Percentiles rank a stretch among this genome's conserved stretches.
Evolutionary conservation across 352 stramenopile species (phyloP).

Genomic region (Pythium monospermum): DNA sequence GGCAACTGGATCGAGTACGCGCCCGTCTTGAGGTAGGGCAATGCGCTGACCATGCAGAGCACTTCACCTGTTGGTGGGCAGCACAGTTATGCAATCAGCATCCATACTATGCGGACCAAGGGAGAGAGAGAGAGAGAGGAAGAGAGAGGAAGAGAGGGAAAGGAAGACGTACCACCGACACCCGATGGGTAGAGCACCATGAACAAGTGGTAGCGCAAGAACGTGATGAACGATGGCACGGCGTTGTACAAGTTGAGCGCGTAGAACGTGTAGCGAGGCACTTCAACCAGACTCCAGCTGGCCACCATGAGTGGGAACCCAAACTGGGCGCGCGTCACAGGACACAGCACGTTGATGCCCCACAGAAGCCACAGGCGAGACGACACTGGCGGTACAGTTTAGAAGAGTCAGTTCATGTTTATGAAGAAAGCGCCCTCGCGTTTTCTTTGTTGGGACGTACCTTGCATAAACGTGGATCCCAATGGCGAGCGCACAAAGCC

Average conservation of each 20-base stretch:
- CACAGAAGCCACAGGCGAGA: conserved; percentile 92
- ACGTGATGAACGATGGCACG: conserved; percentile 96
- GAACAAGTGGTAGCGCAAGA: conserved; percentile 97
- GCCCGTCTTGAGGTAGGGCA: conserved; percentile 49
- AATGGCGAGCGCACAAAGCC: conserved; percentile 95
- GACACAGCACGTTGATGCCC: conserved; percentile 90
- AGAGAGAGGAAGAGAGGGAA: neutral
- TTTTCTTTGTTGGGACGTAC: conserved; percentile 20
- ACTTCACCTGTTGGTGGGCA: conserved; percentile 39
- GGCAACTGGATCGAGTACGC: conserved; percentile 69
- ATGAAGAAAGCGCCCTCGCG: too few species aligned
- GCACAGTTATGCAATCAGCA: too few species aligned
- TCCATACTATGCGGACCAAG: too few species aligned
- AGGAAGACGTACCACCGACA: conserved; percentile 82
- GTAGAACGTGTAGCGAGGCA: conserved; percentile 98
- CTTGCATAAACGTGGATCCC: conserved; percentile 90
- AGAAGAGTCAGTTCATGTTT: too few species aligned
- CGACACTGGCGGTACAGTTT: too few species aligned
- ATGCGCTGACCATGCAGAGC: conserved; percentile 68
- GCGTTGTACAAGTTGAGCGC: conserved; percentile 90
- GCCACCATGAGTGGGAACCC: conserved; percentile 85
- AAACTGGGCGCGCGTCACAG: conserved; percentile 70
- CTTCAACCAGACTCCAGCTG: conserved; percentile 86
- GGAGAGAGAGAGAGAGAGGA: neutral
- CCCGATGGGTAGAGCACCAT: conserved; percentile 97